Percentiles rank a stretch among this genome's conserved stretches.
These are phyloP conservation scores for Xylaria sp. DNA, from an alignment of 2,329 filamentous ascomycete species.

Conservation along the genomic window DNA sequence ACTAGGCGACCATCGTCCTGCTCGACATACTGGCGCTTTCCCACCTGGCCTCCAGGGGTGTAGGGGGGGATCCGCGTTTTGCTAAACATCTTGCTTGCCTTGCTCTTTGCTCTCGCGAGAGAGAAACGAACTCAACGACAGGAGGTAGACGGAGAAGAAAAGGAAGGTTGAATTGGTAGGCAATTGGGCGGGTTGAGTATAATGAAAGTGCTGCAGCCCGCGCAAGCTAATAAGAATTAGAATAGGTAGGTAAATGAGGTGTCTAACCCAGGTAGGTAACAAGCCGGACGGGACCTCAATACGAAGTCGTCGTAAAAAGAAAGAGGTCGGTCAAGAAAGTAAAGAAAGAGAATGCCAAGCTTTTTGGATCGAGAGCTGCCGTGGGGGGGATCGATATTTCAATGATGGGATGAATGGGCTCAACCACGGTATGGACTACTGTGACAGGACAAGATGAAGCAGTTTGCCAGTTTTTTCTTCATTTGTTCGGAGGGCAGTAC, in stretches of 20 bases:
- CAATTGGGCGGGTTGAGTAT: neutral
- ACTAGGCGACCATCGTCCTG: slow-evolving; percentile 24
- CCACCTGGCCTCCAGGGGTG: slow-evolving; percentile 1
- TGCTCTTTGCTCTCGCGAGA: slow-evolving; percentile 1
- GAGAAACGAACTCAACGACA: neutral
- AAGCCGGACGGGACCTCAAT: neutral
- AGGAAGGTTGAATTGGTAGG: too few relatives aligned
- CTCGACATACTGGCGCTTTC: slow-evolving; percentile 27
- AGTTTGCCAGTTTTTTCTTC: neutral
- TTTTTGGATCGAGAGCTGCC: slow-evolving; percentile 7
- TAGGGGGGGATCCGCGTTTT: slow-evolving; percentile 24
- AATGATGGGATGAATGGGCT: slow-evolving; percentile 2
- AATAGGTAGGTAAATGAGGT: neutral
- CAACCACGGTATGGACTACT: neutral
- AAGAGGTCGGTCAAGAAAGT: neutral
- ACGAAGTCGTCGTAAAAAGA: neutral
- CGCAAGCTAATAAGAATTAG: neutral
- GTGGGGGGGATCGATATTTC: slow-evolving; percentile 17
- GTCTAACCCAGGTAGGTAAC: too few relatives aligned
- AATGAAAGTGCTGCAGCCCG: neutral
- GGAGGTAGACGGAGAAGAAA: neutral
- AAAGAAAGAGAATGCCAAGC: slow-evolving; percentile 25
- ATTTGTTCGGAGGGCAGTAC: neutral
- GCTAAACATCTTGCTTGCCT: slow-evolving; percentile 20
- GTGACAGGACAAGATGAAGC: neutral